Conservation (phyloP, 1,284 basidiomycete species). For the Puccinia polysora region DNA sequence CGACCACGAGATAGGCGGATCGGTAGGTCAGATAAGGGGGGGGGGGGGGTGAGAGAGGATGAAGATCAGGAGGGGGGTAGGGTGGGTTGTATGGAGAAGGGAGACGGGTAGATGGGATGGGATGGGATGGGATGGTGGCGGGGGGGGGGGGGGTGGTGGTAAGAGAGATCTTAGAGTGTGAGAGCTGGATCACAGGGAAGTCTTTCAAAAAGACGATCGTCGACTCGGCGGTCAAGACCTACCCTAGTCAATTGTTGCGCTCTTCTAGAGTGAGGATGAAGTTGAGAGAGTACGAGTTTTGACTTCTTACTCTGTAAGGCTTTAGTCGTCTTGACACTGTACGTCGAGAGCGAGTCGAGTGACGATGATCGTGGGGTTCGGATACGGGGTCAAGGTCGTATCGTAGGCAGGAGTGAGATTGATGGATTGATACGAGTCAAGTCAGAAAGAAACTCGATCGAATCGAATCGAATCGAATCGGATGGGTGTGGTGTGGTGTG, state of each 20-base stretch:
- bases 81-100: neutral
- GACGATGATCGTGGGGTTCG: too few relatives aligned
- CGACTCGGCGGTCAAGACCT: too few relatives aligned
- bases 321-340: constrained; percentile 40
- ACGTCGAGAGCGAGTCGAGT: too few relatives aligned
- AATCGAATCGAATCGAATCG: too few relatives aligned
- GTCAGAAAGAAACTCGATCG: too few relatives aligned
- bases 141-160: too few relatives aligned
- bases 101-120: neutral
- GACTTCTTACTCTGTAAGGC: constrained; percentile 36
- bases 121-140: too few relatives aligned
- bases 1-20: too few relatives aligned
- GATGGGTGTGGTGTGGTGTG: too few relatives aligned
- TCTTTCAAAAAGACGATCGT: neutral
- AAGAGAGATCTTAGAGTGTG: neutral
- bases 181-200: neutral
- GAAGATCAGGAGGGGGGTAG: neutral
- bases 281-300: constrained; percentile 19
- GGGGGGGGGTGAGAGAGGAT: neutral
- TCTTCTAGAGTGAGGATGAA: constrained; percentile 38
- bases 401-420: too few relatives aligned
- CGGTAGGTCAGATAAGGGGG: neutral
- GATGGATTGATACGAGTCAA: too few relatives aligned
- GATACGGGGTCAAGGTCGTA: too few relatives aligned
- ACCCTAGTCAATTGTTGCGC: constrained; percentile 37